Base-by-base conservation (phyloP, 2,329 filamentous ascomycete species). In the Herpotrichia juniperi region DNA sequence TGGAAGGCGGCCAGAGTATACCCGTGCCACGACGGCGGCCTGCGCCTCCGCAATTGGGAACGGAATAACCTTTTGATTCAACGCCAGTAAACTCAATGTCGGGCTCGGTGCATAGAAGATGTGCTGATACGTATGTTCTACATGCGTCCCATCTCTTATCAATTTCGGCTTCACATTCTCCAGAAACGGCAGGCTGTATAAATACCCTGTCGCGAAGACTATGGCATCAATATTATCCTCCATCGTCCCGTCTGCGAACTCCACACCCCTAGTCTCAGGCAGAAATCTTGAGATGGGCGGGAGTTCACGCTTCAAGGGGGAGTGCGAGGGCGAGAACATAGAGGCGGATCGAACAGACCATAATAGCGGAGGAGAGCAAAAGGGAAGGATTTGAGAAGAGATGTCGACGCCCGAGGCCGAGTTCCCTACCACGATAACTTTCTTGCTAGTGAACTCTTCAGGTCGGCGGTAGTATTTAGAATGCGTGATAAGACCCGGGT, bases 121-220 rank as follows among this genome's bases (percentile, higher is more conserved):
- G 63, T 97, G 91, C 59, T 91, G 81, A 70, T 92, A 96, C 2
- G 93, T 75, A 28, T 88, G 85, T 54, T 87, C 79, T 1, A 93
- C 86, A 24, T 89, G 83, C 28, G 81, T 82, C 1, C 93, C 93
- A 48, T 86, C 83, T 0, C 83, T 86, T 49, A 93, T 80, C 1
- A 91, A 68, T 0, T 83, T 78, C 0, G 85, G 81, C 1, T 72
- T 48, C 2, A 84, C 66, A 2, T 90, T 50, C 2, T 81, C 62
- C 0, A 87, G 69, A 66, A 96, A 97, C 0, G 92, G 91, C 51
- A 89, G 89, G 4, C 87, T 87, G 74, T 90, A 96, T 50, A 96
- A 83, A 65, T 96, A 97, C 0, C 93, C 93, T 0, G 93, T 97
- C 70, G 90, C 93, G 73, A 93, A 97, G 24, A 97, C 70, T 5